Evolutionary conservation across 2,329 filamentous ascomycete genomes (phyloP).

Genomic region (Raffaelea albimanens): DNA sequence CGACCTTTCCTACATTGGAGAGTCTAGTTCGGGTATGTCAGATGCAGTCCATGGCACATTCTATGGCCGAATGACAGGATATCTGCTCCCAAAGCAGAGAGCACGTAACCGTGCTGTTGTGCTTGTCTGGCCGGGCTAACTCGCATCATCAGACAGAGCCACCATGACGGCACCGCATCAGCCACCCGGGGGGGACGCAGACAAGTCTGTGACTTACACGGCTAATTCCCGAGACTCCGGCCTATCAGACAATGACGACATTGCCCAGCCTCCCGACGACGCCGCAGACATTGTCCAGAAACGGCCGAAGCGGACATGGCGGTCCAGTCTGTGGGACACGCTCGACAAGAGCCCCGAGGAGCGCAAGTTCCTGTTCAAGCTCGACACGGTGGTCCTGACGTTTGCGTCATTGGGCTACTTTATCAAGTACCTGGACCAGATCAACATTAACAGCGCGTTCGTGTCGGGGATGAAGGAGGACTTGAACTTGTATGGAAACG

Average conservation of each 20-base stretch:
- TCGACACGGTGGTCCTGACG: conserved; percentile 23
- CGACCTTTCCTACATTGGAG: not conserved
- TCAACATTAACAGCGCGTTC: conserved; percentile 31
- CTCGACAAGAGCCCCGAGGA: conserved; percentile 26
- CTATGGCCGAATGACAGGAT: too few relatives aligned
- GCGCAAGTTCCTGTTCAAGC: conserved; percentile 22
- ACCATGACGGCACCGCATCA: too few relatives aligned
- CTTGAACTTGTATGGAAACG: conserved; percentile 27
- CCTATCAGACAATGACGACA: not conserved
- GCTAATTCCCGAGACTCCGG: not conserved
- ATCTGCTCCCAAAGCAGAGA: too few relatives aligned
- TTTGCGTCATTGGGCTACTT: conserved; percentile 32
- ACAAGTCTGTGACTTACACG: not conserved
- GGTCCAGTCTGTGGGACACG: conserved; percentile 39
- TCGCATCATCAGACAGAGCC: too few relatives aligned
- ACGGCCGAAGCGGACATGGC: conserved; percentile 25
- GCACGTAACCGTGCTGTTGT: too few relatives aligned
- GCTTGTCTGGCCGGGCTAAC: too few relatives aligned
- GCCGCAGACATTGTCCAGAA: conserved; percentile 3
- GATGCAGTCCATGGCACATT: too few relatives aligned
- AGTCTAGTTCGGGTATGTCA: too few relatives aligned
- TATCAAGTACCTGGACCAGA: conserved; percentile 32
- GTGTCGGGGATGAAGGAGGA: conserved; percentile 37
- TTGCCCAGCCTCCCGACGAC: not conserved
- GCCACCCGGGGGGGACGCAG: not conserved